Conservation (phyloP, 2,329 filamentous ascomycete genomes). For the Ophiocordyceps robertsii region DNA sequence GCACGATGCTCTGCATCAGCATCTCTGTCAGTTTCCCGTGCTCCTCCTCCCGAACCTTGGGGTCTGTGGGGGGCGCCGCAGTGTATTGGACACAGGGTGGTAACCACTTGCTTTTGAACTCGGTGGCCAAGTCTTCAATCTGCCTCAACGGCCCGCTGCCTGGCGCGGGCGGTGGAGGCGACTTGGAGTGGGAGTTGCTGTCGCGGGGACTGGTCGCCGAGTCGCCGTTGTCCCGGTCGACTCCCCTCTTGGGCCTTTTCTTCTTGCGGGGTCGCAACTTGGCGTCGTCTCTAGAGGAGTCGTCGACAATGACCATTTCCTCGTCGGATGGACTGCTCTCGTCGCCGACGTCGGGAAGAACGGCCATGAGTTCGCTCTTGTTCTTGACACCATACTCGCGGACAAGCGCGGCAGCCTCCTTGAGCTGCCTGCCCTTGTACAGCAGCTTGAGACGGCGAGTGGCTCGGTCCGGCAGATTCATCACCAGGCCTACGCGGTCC, state of each 20-base stretch:
- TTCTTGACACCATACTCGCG: slow-evolving; percentile 50
- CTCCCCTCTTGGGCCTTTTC: slow-evolving; percentile 29
- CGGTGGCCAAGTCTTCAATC: slow-evolving; percentile 49
- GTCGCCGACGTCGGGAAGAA: slow-evolving; percentile 25
- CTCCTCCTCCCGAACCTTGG: slow-evolving; percentile 57
- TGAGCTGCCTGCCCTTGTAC: slow-evolving; percentile 61
- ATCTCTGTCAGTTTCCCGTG: slow-evolving; percentile 65
- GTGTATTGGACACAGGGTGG: slow-evolving; percentile 52
- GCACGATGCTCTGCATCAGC: slow-evolving; percentile 58
- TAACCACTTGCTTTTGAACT: slow-evolving; percentile 51
- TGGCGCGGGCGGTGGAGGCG: slow-evolving; percentile 13
- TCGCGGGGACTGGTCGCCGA: slow-evolving; percentile 30
- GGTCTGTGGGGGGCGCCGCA: slow-evolving; percentile 47
- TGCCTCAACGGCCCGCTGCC: slow-evolving; percentile 33
- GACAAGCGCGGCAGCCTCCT: slow-evolving; percentile 44
- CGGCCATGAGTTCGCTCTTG: slow-evolving; percentile 42
- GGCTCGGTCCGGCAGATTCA: slow-evolving; percentile 44
- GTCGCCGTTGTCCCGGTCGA: slow-evolving; percentile 23
- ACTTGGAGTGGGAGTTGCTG: slow-evolving; percentile 25
- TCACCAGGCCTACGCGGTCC: slow-evolving; percentile 52
- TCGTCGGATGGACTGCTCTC: slow-evolving; percentile 25
- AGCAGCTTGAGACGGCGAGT: slow-evolving; percentile 48
- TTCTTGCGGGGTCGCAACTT: slow-evolving; percentile 24
- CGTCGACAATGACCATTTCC: slow-evolving; percentile 32
- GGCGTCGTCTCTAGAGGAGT: slow-evolving; percentile 19